Base-by-base conservation (phyloP, 257 asterid species). In the Petunia secreta region DNA sequence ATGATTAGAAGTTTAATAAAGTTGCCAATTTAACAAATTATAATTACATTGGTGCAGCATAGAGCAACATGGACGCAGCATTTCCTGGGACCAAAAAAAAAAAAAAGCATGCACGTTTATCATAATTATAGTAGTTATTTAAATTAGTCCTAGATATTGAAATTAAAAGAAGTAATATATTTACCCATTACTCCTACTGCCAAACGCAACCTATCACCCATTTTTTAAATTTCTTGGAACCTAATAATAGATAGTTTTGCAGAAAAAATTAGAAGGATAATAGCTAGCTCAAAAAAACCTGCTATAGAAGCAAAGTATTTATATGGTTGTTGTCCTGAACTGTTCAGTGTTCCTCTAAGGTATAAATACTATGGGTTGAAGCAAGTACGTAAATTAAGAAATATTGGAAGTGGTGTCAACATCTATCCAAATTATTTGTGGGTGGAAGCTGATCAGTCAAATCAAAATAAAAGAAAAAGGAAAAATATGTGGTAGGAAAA, bases 121-220 rank as follows among this genome's bases (percentile, higher is more conserved):
- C 52, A 67, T 40, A 43, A 13, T 75, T n/a, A 41, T 38, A 3
- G 60, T 54, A 44, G 55, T 34, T 8, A 44, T 38, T 11, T 41
- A 14, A 11, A 14, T 15, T 11, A 37, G 6, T 9, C 54, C 41
- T 14, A 11, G 1, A 65, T 65, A 67, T 14, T 4, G 54, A 2
- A 36, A 15, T 14, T 10, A 2, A 10, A 3, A 15, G 55, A n/a
- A 9, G 5, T 44, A 40, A 40, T 46, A 48, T 37, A 13, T 59
- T 11, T 88, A 91, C 98, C 98, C 86, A 90, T 75, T 55, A 92
- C 44, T 86, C 98, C 98, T 2, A 87, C 88, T 60, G 93, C 92
- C 81, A 93, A 80, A 63, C 92, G 97, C 81, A 93, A 53, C 73
- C 79, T 87, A 79, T 90, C 92, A 66, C 87, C 93, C 97, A 92